A percentile compares a stretch with the other conserved stretches of the same genome.
phyloP scores from a whole-genome alignment of 2,329 filamentous ascomycete species.

The Calonectria multiphialidica region DNA sequence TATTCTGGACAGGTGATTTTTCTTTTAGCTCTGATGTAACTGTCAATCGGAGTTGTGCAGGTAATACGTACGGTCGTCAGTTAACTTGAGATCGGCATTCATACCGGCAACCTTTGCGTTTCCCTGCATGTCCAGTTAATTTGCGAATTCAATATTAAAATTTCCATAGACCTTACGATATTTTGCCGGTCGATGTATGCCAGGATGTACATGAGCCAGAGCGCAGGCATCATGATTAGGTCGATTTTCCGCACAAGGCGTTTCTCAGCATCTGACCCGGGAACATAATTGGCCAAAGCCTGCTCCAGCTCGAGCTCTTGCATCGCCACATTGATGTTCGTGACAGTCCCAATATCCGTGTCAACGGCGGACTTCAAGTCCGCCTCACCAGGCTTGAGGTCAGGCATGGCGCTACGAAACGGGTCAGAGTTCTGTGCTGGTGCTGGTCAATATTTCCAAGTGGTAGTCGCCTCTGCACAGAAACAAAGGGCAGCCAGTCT shows the following conservation, averaged over 20 bases:
- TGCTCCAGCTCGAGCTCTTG: constrained; percentile 40
- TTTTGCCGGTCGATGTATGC: constrained; percentile 47
- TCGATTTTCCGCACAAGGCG: constrained; percentile 50
- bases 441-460: not conserved
- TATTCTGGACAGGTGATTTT: constrained; percentile 53
- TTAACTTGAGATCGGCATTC: constrained; percentile 57
- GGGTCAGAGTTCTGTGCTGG: not conserved
- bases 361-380: constrained; percentile 1
- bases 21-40: not conserved
- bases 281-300: constrained; percentile 44
- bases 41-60: not conserved
- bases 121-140: constrained; percentile 41
- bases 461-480: not conserved
- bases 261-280: constrained; percentile 37
- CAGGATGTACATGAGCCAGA: constrained; percentile 64
- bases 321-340: constrained; percentile 17
- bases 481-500: not conserved
- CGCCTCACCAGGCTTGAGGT: not conserved
- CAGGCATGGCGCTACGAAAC: not conserved
- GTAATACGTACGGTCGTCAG: constrained; percentile 46
- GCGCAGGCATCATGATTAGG: constrained; percentile 55
- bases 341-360: constrained; percentile 20
- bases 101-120: constrained; percentile 66
- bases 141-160: too few relatives aligned
- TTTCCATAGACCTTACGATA: too few relatives aligned